A percentile compares a stretch with the other conserved stretches of the same genome.
Conservation (phyloP, 192 early-diverging fungal species). For the Diversispora epigaea region DNA sequence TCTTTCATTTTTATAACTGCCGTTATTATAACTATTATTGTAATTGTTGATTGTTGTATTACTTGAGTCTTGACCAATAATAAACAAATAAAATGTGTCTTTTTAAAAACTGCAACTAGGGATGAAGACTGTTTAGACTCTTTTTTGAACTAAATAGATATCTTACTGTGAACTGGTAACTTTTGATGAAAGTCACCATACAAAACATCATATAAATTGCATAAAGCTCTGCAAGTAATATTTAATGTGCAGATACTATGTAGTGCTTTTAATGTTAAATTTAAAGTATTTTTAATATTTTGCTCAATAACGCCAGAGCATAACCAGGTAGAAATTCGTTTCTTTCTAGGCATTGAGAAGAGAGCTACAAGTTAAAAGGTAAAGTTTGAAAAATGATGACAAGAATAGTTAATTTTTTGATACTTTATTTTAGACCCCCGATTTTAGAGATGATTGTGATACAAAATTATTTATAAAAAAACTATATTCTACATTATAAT, state of each 20-base stretch:
- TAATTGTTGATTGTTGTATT: not conserved
- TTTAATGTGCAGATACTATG: conserved; percentile 13
- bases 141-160: conserved; percentile 14
- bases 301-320: conserved; percentile 26
- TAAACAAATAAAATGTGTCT: conserved; percentile 19
- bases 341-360: too few relatives aligned
- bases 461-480: too few relatives aligned
- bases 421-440: too few relatives aligned
- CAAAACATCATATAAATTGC: conserved; percentile 20
- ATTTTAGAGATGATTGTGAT: too few relatives aligned
- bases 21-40: not conserved
- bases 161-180: not conserved
- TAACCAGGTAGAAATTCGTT: conserved; percentile 26
- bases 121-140: not conserved
- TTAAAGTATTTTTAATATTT: conserved; percentile 27
- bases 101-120: conserved; percentile 20
- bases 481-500: too few relatives aligned
- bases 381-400: too few relatives aligned
- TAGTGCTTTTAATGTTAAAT: not conserved
- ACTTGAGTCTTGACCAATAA: conserved; percentile 22
- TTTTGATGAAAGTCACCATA: conserved; percentile 28
- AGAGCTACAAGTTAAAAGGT: too few relatives aligned
- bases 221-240: not conserved
- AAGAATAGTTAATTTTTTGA: too few relatives aligned
- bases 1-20: too few relatives aligned